A percentile compares a stretch with the other conserved stretches of the same genome.
These are phyloP conservation scores for Metschnikowia anglica DNA, from an alignment of 805 yeast species.

Conservation along the genomic window DNA sequence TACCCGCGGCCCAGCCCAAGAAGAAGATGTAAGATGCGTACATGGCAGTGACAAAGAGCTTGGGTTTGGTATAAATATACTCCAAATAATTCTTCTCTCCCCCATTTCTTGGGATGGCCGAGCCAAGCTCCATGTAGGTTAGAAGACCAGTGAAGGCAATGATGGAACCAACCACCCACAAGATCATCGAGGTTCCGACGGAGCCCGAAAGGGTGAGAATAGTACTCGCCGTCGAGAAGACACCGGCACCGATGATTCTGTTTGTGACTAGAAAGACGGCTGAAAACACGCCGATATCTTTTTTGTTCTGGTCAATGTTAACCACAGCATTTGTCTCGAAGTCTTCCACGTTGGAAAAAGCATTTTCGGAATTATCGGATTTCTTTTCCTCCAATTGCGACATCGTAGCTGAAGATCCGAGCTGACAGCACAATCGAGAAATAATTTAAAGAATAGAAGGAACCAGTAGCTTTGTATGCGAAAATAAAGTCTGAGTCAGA, in stretches of 20 bases:
- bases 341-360: slow-evolving; percentile 14
- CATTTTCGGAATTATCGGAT: slow-evolving; percentile 9
- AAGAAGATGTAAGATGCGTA: slow-evolving; percentile 69
- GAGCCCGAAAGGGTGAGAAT: slow-evolving; percentile 50
- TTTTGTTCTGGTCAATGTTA: slow-evolving; percentile 43
- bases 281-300: slow-evolving; percentile 45
- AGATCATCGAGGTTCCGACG: slow-evolving; percentile 65
- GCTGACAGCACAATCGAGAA: too few species aligned
- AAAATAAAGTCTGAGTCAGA: not conserved
- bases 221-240: slow-evolving; percentile 23
- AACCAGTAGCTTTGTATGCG: not conserved
- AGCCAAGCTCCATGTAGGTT: slow-evolving; percentile 80
- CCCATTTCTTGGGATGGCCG: slow-evolving; percentile 74
- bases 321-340: slow-evolving; percentile 26
- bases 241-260: slow-evolving; percentile 25
- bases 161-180: slow-evolving; percentile 74
- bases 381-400: slow-evolving; percentile 17
- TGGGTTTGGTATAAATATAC: slow-evolving; percentile 65
- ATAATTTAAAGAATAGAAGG: not conserved
- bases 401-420: slow-evolving; percentile 5
- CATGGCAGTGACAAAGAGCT: slow-evolving; percentile 57
- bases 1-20: slow-evolving; percentile 85
- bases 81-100: slow-evolving; percentile 85
- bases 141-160: slow-evolving; percentile 52
- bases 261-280: slow-evolving; percentile 28